Evolutionary conservation across 805 yeast species (phyloP).

Genomic region (Blastobotrys attinorum): DNA sequence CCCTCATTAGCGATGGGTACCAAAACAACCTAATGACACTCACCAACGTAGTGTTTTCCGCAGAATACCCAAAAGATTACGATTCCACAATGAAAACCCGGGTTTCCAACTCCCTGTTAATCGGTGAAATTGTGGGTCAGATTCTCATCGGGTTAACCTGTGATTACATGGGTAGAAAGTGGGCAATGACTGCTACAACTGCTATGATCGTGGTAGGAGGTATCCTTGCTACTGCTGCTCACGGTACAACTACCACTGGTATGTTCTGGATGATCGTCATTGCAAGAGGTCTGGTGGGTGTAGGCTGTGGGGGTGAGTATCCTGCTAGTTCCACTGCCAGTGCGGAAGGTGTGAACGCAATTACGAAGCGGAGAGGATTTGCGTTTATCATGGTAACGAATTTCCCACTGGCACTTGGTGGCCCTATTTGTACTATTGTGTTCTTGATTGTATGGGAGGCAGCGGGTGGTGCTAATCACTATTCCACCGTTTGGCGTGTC

Average conservation of each 20-base stretch:
- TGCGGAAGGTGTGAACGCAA: conserved; percentile 66
- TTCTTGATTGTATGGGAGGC: conserved; percentile 62
- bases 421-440: conserved; percentile 64
- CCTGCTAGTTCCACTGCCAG: conserved; percentile 63
- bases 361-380: conserved; percentile 52
- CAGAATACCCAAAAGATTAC: conserved; percentile 38
- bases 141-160: conserved; percentile 55
- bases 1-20: conserved; percentile 70
- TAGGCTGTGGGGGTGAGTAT: conserved; percentile 75
- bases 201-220: conserved; percentile 56
- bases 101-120: conserved; percentile 60
- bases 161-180: conserved; percentile 59
- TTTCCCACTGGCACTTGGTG: conserved; percentile 66
- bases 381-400: conserved; percentile 61
- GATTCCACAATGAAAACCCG: conserved; percentile 45
- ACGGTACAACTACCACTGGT: conserved; percentile 49
- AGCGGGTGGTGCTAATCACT: conserved; percentile 35
- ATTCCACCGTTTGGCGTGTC: conserved; percentile 57
- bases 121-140: conserved; percentile 67
- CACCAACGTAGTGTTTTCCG: conserved; percentile 50
- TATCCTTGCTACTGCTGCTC: conserved; percentile 60
- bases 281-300: conserved; percentile 68
- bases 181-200: conserved; percentile 61
- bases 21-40: conserved; percentile 69
- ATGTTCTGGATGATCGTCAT: conserved; percentile 73